Conservation (phyloP, 306 rosid species). For the Malus orientalis region DNA sequence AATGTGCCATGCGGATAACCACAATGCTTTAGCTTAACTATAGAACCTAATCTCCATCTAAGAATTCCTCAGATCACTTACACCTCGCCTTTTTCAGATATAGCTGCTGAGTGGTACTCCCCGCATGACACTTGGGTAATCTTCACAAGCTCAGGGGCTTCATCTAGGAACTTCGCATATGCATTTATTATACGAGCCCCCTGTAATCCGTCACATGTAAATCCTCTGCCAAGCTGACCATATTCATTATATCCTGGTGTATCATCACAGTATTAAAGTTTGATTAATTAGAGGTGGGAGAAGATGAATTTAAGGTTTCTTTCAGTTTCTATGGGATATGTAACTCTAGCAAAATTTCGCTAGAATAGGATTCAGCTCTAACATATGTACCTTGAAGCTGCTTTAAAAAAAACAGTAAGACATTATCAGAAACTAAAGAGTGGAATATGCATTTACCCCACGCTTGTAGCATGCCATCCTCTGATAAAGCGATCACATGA, state of each 20-base stretch:
- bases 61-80: constrained; percentile 70
- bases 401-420: not conserved
- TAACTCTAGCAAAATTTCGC: constrained; percentile 4
- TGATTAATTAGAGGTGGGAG: constrained; percentile 22
- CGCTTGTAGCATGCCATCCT: constrained; percentile 79
- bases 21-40: constrained; percentile 49
- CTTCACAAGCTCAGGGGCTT: constrained; percentile 88
- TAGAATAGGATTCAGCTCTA: not conserved
- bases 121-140: constrained; percentile 91
- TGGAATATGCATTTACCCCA: constrained; percentile 48
- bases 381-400: not conserved
- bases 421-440: not conserved
- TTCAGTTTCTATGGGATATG: not conserved
- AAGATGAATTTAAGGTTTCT: constrained; percentile 14
- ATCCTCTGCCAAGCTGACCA: constrained; percentile 97
- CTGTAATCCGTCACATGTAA: constrained; percentile 92
- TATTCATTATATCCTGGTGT: constrained; percentile 92
- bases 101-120: constrained; percentile 93
- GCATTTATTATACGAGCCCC: constrained; percentile 67
- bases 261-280: constrained; percentile 35
- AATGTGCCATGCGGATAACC: constrained; percentile 60
- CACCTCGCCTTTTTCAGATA: constrained; percentile 92
- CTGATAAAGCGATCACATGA: constrained; percentile 79
- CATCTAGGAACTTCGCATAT: constrained; percentile 87
- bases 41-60: constrained; percentile 57